Evolutionary conservation across 441 rosid species (phyloP).

Genomic region (Pelargonium citronellum): DNA sequence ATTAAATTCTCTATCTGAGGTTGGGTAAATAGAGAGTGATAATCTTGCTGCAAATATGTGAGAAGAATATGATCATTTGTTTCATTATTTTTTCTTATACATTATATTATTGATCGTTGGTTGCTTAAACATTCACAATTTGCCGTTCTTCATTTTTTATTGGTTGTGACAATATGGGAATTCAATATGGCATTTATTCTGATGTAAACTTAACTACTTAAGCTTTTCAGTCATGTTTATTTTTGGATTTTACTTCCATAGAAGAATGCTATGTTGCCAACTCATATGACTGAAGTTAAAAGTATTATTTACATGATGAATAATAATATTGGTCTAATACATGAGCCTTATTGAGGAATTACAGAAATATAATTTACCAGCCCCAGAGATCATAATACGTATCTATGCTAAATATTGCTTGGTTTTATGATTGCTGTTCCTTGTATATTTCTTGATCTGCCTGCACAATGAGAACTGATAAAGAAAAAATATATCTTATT

Average conservation of each 20-base stretch:
- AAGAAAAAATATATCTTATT: conserved; percentile 15
- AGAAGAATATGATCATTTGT: background rate
- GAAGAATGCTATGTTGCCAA: background rate
- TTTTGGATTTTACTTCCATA: background rate
- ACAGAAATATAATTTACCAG: background rate
- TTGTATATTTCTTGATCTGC: background rate
- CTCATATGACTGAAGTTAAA: background rate
- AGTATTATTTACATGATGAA: background rate
- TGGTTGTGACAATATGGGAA: background rate
- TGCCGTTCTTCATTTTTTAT: background rate
- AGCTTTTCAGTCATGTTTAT: background rate
- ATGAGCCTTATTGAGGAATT: background rate
- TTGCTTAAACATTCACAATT: background rate
- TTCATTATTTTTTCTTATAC: background rate
- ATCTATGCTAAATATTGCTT: background rate
- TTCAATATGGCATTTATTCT: background rate
- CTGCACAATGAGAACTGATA: background rate
- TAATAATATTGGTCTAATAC: background rate
- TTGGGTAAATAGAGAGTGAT: background rate
- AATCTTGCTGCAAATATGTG: background rate
- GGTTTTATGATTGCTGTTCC: background rate
- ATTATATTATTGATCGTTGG: background rate
- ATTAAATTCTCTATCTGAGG: background rate
- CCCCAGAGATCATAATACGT: background rate
- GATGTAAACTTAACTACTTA: background rate